Evolutionary conservation across 2,329 filamentous ascomycete species (phyloP), one percentile per base, ranked within the genome.

Genomic region (Emmonsia crescens): DNA sequence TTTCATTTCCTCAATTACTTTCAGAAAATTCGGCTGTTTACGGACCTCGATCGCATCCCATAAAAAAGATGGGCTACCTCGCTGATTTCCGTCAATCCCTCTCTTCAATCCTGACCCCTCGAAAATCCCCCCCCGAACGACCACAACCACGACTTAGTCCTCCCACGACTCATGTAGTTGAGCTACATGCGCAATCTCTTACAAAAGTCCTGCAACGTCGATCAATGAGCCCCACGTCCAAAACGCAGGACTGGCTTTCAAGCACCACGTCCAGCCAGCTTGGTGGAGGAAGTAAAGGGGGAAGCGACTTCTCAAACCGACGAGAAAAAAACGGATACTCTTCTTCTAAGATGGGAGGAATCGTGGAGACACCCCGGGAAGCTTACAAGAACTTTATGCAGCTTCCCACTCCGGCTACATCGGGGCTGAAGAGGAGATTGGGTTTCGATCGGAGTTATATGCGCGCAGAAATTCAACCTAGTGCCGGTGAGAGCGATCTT

Each of bases 341-440:
- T 46, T 24, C 52, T 55, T 38, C 52, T n/a, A 38, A 8, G 10
- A 55, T 21, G 31, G 14, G n/a, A n/a, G 40, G 40, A 42, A 38
- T 40, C 14, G 31, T 57, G 38, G 55, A 44, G 14, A 57, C 38
- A 5, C 38, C 55, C 31, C 8, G 9, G 6, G 55, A 57, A n/a
- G 40, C 31, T 8, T 44, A 57, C 10, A 57, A 19, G 33, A 31
- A 46, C 27, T 57, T 57, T 31, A 31, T 57, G 55, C 38, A 44
- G n/a, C 57, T 59, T 29, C 57, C 29, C 2, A 59, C 57, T 16
- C 57, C 44, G 1, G 33, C 29, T 51, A 16, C 16, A 1, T 48
- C 59, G 12, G 40, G 38, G 14, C 6, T 46, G 27, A 60, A 49
- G 52, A 65, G 59, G 36, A 61, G 44, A 31, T 56, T 46, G n/a